Conservation (phyloP, 495 filamentous ascomycete genomes). For the Letharia lupina region DNA sequence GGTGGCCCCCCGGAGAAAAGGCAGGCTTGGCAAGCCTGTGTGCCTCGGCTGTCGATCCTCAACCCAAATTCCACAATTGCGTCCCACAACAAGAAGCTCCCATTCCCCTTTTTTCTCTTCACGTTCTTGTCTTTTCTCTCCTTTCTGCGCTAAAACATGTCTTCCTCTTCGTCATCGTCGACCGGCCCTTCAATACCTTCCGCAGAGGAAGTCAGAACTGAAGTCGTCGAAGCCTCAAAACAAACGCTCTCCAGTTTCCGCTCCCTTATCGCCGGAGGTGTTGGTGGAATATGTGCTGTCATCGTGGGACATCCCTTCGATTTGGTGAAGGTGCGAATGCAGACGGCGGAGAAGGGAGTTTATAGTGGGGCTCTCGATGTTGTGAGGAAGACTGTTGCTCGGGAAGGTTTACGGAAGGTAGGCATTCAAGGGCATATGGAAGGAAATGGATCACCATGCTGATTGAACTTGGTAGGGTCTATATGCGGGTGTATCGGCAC, state of each 20-base stretch:
- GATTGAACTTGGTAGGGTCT: slow-evolving; percentile 50
- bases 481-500: slow-evolving; percentile 95
- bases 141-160: neutral
- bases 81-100: neutral
- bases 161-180: slow-evolving; percentile 5
- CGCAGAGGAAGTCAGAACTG: slow-evolving; percentile 21
- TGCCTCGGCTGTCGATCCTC: neutral
- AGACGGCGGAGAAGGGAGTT: slow-evolving; percentile 90
- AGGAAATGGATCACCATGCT: neutral
- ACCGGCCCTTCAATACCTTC: slow-evolving; percentile 2
- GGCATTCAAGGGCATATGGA: neutral
- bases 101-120: neutral
- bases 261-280: slow-evolving; percentile 81
- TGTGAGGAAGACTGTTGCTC: slow-evolving; percentile 73
- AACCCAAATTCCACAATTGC: neutral
- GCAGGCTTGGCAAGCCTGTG: neutral
- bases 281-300: slow-evolving; percentile 89
- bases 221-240: slow-evolving; percentile 27
- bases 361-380: slow-evolving; percentile 89
- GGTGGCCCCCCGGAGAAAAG: neutral
- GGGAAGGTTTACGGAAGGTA: slow-evolving; percentile 70
- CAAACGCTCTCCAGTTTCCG: slow-evolving; percentile 46
- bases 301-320: slow-evolving; percentile 94
- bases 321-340: slow-evolving; percentile 91
- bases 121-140: neutral